phyloP scores from a whole-genome alignment of 2,329 filamentous ascomycete species.

The Zymoseptoria tritici region DNA sequence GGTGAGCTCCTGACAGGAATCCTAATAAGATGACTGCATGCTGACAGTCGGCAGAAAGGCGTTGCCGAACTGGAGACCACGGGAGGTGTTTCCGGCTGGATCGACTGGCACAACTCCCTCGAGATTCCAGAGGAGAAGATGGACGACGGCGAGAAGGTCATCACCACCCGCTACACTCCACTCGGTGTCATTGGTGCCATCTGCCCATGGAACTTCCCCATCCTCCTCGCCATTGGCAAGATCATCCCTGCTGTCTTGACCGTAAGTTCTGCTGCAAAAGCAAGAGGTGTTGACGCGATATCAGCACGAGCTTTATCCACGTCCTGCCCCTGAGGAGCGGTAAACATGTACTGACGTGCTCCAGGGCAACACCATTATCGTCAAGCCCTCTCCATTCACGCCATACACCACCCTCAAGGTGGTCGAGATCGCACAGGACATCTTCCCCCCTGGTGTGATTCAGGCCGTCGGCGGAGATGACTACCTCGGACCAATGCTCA shows the following conservation, averaged over 20 bases:
- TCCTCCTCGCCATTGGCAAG: constrained; percentile 48
- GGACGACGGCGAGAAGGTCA: constrained; percentile 41
- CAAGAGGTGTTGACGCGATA: background rate
- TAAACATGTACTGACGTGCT: background rate
- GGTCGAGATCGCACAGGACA: constrained; percentile 49
- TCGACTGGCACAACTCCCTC: constrained; percentile 33
- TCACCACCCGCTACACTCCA: constrained; percentile 41
- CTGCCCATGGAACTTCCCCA: constrained; percentile 46
- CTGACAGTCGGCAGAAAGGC: constrained; percentile 28
- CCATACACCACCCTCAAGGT: constrained; percentile 54
- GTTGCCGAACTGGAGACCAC: constrained; percentile 37
- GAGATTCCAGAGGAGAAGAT: constrained; percentile 34
- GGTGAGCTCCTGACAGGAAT: constrained; percentile 14
- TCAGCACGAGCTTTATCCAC: background rate
- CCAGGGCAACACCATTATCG: constrained; percentile 31
- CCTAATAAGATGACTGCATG: background rate
- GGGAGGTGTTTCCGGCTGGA: constrained; percentile 27
- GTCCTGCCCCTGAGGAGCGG: background rate
- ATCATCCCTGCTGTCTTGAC: constrained; percentile 51
- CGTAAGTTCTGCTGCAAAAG: background rate
- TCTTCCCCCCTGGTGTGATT: constrained; percentile 57
- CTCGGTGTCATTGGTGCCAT: constrained; percentile 42
- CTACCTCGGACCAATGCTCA: constrained; percentile 52
- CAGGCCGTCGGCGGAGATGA: constrained; percentile 56
- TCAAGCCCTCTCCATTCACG: constrained; percentile 44